Evolutionary conservation across 495 filamentous ascomycete genomes (phyloP).

Genomic region (Friedmanniomyces simplex): DNA sequence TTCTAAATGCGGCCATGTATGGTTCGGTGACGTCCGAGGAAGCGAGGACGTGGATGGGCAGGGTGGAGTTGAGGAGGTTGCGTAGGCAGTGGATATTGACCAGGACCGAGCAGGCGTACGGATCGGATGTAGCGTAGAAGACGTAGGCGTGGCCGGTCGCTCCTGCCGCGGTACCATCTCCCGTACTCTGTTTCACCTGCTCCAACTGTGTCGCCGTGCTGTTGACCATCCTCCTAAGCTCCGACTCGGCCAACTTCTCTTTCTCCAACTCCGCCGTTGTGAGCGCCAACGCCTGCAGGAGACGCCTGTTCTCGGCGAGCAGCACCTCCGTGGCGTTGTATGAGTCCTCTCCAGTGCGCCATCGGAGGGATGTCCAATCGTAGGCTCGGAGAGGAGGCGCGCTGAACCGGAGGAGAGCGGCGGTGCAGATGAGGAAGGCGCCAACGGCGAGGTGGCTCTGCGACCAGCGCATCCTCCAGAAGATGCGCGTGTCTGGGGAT

Average conservation of each 20-base stretch:
- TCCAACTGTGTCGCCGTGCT: too few relatives aligned
- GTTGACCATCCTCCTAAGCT: too few relatives aligned
- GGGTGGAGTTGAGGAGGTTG: slow-evolving; percentile 19
- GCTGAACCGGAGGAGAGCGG: neutral
- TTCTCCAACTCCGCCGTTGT: neutral
- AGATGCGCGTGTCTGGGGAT: too few relatives aligned
- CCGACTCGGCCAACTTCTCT: too few relatives aligned
- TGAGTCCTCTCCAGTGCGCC: neutral
- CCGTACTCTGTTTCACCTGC: too few relatives aligned
- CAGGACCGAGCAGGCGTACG: slow-evolving; percentile 32
- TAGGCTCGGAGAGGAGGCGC: neutral
- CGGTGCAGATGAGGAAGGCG: neutral
- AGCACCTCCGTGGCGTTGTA: neutral
- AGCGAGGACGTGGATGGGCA: slow-evolving; percentile 26
- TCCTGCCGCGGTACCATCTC: too few relatives aligned
- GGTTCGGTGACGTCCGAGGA: slow-evolving; percentile 2
- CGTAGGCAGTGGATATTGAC: slow-evolving; percentile 30
- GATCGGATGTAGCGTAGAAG: slow-evolving; percentile 29
- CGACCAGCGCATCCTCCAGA: neutral
- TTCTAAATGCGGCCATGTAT: slow-evolving; percentile 6
- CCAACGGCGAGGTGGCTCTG: neutral
- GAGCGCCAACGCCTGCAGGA: neutral
- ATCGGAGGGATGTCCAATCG: neutral
- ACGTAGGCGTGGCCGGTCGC: slow-evolving; percentile 28
- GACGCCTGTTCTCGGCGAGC: neutral